These are phyloP conservation scores for Suhomyces xylopsoci DNA, from an alignment of 805 yeast species.

Conservation along the genomic window DNA sequence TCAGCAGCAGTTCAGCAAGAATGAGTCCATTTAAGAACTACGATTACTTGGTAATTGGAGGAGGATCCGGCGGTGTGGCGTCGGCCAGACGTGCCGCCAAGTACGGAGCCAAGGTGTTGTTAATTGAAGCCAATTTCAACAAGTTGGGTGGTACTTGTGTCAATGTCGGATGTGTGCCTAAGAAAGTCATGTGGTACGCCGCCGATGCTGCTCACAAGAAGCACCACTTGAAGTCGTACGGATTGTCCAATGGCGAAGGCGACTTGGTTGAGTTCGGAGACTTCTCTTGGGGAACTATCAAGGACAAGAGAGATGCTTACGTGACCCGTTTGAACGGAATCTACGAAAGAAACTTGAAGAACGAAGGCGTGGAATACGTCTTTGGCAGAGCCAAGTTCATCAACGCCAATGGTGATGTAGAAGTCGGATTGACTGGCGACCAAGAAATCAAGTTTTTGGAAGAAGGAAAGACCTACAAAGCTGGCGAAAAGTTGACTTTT, in stretches of 20 bases:
- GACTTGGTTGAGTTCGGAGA: constrained; percentile 45
- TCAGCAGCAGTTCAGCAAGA: constrained; percentile 5
- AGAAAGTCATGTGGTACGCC: constrained; percentile 98
- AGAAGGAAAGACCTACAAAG: constrained; percentile 25
- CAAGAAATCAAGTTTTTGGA: constrained; percentile 37
- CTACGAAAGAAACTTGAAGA: constrained; percentile 80
- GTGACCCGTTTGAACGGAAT: constrained; percentile 85
- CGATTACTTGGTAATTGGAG: constrained; percentile 94
- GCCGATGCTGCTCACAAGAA: constrained; percentile 80
- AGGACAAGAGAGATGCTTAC: constrained; percentile 90
- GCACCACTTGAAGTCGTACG: constrained; percentile 76
- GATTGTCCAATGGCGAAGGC: constrained; percentile 57
- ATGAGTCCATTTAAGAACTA: constrained; percentile 60
- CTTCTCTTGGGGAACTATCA: constrained; percentile 81
- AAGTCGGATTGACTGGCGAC: constrained; percentile 54
- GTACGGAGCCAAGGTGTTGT: constrained; percentile 82
- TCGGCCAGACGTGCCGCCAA: constrained; percentile 94
- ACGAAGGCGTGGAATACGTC: constrained; percentile 84
- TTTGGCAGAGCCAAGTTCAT: constrained; percentile 84
- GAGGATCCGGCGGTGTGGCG: constrained; percentile 99
- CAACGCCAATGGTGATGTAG: constrained; percentile 63
- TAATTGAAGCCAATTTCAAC: constrained; percentile 69
- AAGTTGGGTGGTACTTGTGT: constrained; percentile 97
- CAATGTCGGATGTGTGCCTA: constrained; percentile 98
- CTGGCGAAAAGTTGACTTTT: constrained; percentile 56